Percentiles rank a stretch among this genome's conserved stretches.
These are phyloP conservation scores for Zymoseptoria passerinii DNA, from an alignment of 2,329 filamentous ascomycete species.

Conservation along the genomic window DNA sequence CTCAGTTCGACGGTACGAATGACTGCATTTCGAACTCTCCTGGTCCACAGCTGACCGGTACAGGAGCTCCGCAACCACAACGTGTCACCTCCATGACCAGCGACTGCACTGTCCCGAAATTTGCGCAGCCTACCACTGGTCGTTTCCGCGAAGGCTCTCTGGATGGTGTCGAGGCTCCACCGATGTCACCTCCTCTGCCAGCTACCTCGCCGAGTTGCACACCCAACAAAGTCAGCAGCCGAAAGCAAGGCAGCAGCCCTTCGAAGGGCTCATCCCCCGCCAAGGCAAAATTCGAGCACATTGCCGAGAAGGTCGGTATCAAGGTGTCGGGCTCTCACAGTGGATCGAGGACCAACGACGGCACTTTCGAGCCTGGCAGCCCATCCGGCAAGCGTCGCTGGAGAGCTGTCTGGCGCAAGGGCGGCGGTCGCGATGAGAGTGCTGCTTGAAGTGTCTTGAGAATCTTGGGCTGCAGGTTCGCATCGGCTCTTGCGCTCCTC, in stretches of 20 bases:
- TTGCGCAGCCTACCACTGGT: conserved; percentile 1
- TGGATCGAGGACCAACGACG: conserved; percentile 10
- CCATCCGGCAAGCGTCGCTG: conserved; percentile 26
- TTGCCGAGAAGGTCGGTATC: conserved; percentile 39
- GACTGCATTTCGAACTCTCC: conserved; percentile 10
- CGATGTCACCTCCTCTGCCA: conserved; percentile 14
- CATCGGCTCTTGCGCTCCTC: not conserved
- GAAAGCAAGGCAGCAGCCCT: conserved; percentile 15
- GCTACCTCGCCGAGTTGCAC: conserved; percentile 14
- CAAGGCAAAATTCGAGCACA: conserved; percentile 40
- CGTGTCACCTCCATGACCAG: conserved; percentile 8
- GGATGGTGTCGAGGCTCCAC: conserved; percentile 20
- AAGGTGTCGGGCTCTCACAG: conserved; percentile 20
- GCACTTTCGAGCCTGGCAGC: conserved; percentile 7
- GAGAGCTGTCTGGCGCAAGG: conserved; percentile 27
- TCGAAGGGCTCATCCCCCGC: conserved; percentile 33
- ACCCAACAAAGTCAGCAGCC: conserved; percentile 8
- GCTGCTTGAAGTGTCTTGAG: not conserved
- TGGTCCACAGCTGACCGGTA: conserved; percentile 8
- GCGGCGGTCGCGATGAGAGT: conserved; percentile 9
- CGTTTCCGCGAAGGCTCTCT: conserved; percentile 22
- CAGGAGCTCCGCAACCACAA: conserved; percentile 8
- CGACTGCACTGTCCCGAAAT: not conserved
- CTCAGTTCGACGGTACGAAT: conserved; percentile 28
- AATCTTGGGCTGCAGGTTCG: not conserved